Base-by-base conservation (phyloP, 140 eudicot species). In the Flaveria floridana region DNA sequence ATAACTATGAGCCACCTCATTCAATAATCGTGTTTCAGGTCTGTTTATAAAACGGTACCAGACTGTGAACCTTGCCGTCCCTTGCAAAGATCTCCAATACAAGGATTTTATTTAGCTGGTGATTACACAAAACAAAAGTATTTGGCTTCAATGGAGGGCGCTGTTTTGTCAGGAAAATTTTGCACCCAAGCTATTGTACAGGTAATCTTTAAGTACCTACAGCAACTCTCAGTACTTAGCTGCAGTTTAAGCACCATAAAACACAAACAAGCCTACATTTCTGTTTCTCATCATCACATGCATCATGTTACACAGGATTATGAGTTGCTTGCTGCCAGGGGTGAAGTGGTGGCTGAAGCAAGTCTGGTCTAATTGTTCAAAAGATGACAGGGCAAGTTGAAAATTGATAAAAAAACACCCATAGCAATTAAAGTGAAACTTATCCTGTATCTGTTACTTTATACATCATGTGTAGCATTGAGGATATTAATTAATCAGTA, bases 81-180 rank as follows among this genome's bases (percentile, higher is more conserved):
- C 3, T 70, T 95, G 65, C 99, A 95, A 87, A 91, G 87, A 74
- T 95, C 96, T 75, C 99, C 99, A 6, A 37, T 95, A 52, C 85
- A 88, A 65, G 96, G 99, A 41, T 95, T 95, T 73, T 95, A 95
- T 79, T 84, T 95, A 78, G 89, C 99, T 26, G 99, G 99, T 52
- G 99, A 95, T 70, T 95, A 95, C 83, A 95, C 99, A 9, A 95
- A 95, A 81, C 99, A 95, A 56, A 91, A 91, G 78, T 95, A 95
- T 78, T 77, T 95, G 87, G 99, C 99, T 59, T 95, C 97, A 14
- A 95, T 95, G 99, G 99, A 95, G 83, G 99, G 99, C 37, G 99
- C 97, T 2, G 99, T 95, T 71, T 80, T 95, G 56, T 91, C 99
- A 1, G 99, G 99, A 82, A 95, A 95, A 79, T 83, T 95, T 50